phyloP scores from a whole-genome alignment of 305 asterid genomes.

The Fraxinus paxiana region DNA sequence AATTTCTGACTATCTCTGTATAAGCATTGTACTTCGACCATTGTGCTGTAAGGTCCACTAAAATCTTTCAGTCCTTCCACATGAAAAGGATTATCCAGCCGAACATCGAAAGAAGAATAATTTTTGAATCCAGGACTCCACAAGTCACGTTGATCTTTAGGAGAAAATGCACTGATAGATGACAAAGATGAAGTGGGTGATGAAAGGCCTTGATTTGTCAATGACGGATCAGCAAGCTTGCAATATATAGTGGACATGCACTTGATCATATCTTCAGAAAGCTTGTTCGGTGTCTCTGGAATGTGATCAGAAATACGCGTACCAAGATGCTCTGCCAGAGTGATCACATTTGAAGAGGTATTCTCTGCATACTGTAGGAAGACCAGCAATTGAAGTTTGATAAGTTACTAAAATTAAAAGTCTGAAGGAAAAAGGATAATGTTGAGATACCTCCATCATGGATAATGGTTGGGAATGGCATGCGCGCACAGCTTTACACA shows the following conservation, averaged over 20 bases:
- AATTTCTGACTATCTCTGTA: constrained; percentile 74
- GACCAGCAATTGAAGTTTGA: constrained; percentile 13
- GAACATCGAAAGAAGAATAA: constrained; percentile 73
- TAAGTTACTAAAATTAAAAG: background rate
- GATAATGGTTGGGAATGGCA: constrained; percentile 95
- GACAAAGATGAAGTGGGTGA: constrained; percentile 86
- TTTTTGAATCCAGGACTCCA: constrained; percentile 85
- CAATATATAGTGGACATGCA: constrained; percentile 79
- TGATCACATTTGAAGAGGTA: constrained; percentile 58
- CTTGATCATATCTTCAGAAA: constrained; percentile 93
- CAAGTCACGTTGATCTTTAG: constrained; percentile 67
- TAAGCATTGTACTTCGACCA: constrained; percentile 83
- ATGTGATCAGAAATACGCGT: constrained; percentile 75
- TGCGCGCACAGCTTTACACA: constrained; percentile 69
- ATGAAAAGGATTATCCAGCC: constrained; percentile 85
- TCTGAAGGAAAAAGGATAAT: background rate
- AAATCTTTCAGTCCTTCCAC: constrained; percentile 88
- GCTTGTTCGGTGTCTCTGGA: constrained; percentile 74
- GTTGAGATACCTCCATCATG: constrained; percentile 70
- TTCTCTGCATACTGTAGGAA: constrained; percentile 62
- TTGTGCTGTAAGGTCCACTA: constrained; percentile 99
- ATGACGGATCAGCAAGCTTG: constrained; percentile 82
- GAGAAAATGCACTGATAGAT: constrained; percentile 74
- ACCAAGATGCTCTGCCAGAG: constrained; percentile 95
- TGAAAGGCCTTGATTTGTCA: constrained; percentile 56